Evolutionary conservation across 2,329 filamentous ascomycete genomes (phyloP).

Genomic region (Fusarium multiceps): DNA sequence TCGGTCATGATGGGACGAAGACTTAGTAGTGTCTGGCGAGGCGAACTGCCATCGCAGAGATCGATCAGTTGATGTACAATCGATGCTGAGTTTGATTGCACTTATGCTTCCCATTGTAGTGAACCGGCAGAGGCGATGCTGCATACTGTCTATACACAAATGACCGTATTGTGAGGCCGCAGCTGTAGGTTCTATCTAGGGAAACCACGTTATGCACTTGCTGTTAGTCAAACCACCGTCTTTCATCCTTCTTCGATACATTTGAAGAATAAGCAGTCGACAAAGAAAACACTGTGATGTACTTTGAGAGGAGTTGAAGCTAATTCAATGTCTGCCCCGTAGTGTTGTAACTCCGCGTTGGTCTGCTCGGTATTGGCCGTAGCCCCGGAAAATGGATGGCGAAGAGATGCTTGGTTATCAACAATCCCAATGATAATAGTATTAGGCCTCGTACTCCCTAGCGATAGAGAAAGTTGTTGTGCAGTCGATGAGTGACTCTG

Average conservation of each 20-base stretch:
- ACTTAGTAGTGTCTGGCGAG: not conserved
- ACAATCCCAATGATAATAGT: not conserved
- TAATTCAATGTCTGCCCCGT: not conserved
- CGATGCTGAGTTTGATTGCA: not conserved
- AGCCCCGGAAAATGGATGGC: not conserved
- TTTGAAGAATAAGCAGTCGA: no score
- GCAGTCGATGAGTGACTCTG: not conserved
- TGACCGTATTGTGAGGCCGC: not conserved
- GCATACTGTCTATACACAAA: not conserved
- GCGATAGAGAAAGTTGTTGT: not conserved
- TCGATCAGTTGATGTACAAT: not conserved
- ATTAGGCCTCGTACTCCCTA: accelerated
- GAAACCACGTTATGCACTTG: not conserved
- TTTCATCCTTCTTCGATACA: not conserved
- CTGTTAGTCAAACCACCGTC: not conserved
- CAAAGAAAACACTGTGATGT: not conserved
- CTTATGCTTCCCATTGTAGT: not conserved
- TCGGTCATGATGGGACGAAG: not conserved
- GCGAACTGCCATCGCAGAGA: not conserved
- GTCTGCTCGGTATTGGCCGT: not conserved
- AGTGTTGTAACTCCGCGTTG: not conserved
- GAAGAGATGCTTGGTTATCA: not conserved
- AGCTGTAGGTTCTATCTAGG: not conserved
- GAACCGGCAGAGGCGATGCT: no score
- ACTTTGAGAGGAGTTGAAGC: not conserved